A percentile compares a stretch with the other conserved stretches of the same genome.
Evolutionary conservation across 257 asterid genomes (phyloP).

Genomic region (Primulina huaijiensis): DNA sequence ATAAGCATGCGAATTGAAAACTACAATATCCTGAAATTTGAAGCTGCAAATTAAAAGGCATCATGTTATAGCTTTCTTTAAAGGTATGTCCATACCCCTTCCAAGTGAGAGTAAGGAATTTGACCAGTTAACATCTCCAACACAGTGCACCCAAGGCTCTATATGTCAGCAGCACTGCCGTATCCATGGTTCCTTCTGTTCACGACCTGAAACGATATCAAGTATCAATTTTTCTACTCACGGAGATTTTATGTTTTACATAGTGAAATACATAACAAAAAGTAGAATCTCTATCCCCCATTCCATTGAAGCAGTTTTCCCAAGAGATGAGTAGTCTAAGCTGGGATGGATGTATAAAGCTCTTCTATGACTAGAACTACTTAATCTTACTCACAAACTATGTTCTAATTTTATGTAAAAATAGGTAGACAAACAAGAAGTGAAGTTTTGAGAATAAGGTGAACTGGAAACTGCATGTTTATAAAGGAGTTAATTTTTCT

Average conservation of each 20-base stretch:
- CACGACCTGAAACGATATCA: slow-evolving; percentile 44
- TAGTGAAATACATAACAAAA: not conserved
- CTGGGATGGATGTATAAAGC: not conserved
- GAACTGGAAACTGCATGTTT: not conserved
- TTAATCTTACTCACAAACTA: too few species aligned
- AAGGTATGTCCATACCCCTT: slow-evolving; percentile 46
- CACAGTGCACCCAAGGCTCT: slow-evolving; percentile 73
- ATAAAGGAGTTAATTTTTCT: not conserved
- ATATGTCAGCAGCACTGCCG: slow-evolving; percentile 61
- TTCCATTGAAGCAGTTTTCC: not conserved
- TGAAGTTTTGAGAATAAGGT: not conserved
- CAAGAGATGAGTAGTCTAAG: not conserved
- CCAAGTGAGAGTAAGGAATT: slow-evolving; percentile 65
- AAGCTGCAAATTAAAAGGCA: slow-evolving; percentile 1
- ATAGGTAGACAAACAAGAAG: not conserved
- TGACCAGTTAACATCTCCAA: slow-evolving; percentile 64
- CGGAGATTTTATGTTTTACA: slow-evolving; percentile 15
- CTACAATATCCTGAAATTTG: not conserved
- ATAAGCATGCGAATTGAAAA: not conserved
- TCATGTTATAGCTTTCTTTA: slow-evolving; percentile 9
- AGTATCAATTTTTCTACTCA: slow-evolving; percentile 21
- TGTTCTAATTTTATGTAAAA: too few species aligned
- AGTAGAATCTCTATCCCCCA: not conserved
- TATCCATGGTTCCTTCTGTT: slow-evolving; percentile 49
- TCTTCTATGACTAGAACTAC: too few species aligned